These are phyloP conservation scores for Geranium brycei DNA, from an alignment of 345 rosid species.

Conservation along the genomic window DNA sequence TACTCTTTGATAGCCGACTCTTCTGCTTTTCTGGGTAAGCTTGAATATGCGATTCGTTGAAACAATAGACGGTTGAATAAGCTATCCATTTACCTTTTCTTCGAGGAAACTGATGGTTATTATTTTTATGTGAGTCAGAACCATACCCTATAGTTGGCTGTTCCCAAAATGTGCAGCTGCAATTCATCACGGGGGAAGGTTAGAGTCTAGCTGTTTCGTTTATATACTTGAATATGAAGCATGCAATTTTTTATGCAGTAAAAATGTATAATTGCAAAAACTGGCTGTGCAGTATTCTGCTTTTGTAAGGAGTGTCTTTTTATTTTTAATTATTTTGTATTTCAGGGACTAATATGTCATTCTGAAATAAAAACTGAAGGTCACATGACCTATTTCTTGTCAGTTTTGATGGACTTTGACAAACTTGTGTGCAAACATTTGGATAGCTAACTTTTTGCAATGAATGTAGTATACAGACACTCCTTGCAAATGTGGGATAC, in stretches of 20 bases:
- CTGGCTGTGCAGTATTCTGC: too few species aligned
- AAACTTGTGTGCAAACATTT: too few species aligned
- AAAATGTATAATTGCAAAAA: too few species aligned
- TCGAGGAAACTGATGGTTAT: constrained; percentile 8
- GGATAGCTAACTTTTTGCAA: too few species aligned
- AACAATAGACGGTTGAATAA: neutral
- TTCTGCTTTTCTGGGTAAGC: constrained; percentile 53
- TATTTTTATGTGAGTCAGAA: constrained; percentile 27
- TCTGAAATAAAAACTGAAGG: too few species aligned
- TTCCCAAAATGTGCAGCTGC: constrained; percentile 60
- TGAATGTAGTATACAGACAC: too few species aligned
- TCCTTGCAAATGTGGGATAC: too few species aligned
- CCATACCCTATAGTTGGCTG: constrained; percentile 60
- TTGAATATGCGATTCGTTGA: neutral
- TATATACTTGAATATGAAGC: constrained; percentile 3
- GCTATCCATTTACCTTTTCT: neutral
- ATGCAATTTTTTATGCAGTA: neutral
- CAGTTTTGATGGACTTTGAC: too few species aligned
- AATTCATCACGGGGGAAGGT: constrained; percentile 95
- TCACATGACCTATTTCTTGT: too few species aligned
- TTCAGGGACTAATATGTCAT: too few species aligned
- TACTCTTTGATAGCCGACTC: constrained; percentile 29
- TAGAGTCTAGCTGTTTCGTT: constrained; percentile 4
- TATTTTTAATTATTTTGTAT: too few species aligned
- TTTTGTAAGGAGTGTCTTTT: too few species aligned